Base-by-base conservation (phyloP, 2,329 filamentous ascomycete species). In the Fusarium buxicola region DNA sequence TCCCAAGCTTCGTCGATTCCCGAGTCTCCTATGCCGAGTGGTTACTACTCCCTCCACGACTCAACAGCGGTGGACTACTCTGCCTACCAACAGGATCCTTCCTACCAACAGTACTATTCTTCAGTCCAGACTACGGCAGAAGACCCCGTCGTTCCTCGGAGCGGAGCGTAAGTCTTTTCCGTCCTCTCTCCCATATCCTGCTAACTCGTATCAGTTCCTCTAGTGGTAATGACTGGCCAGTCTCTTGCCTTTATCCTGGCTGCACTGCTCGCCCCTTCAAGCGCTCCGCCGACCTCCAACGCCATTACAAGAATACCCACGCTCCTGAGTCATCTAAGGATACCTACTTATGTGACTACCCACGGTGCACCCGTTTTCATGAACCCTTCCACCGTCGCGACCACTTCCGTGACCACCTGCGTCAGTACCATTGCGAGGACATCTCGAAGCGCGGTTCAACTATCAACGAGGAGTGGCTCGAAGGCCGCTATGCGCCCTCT, bases 321-420 rank as follows among this genome's bases (percentile, higher is more conserved):
- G 71, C 73, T 11, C 74, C 76, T 0, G 74, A 76, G 2, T 72
- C 73, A 15, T 67, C 77, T 43, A 82, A 81, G 61, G 74, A 77
- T 11, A 71, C 75, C 15, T 84, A 77, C 66, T 72, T 69, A 16
- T 87, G 85, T 72, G 84, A 86, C 76, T 86, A 85, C 65, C 71
- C 74, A 15, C 76, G 71, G 47, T 86, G 85, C 69, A 58, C 71
- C 21, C 80, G 85, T 8, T 74, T 73, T 25, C 69, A 70, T 7
- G 73, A 78, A 3, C 80, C 83, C 2, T 86, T 87, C 66, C 76
- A 78, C 63, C 80, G 85, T 30, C 79, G 81, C 28, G 85, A 87
- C 60, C 85, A 87, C 73, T 85, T 80, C 69, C 78, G 84, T 32
- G 84, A 86, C 55, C 85, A 87, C 69, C 78, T 85, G 32, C 80